Percentiles rank a stretch among this genome's conserved stretches.
Evolutionary conservation across 2,329 filamentous ascomycete genomes (phyloP).

Genomic region (Cryphonectria japonica): DNA sequence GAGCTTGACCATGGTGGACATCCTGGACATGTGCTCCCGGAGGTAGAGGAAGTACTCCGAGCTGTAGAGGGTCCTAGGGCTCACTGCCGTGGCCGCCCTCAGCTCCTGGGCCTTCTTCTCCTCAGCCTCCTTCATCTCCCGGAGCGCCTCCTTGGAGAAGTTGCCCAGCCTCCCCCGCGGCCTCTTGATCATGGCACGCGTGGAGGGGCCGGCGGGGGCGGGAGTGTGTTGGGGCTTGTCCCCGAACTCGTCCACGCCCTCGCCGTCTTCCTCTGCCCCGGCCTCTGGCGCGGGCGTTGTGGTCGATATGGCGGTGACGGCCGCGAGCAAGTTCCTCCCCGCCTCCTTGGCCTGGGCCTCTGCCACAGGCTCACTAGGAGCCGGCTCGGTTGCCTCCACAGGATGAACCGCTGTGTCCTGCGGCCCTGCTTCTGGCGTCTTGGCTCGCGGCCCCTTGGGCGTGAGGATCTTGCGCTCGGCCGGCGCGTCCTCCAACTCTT

Average conservation of each 20-base stretch:
- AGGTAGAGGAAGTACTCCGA: constrained; percentile 2
- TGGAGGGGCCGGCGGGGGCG: neutral
- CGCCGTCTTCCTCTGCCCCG: neutral
- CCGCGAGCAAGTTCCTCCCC: neutral
- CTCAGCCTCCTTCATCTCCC: neutral
- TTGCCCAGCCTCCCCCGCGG: neutral
- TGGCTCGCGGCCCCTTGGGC: neutral
- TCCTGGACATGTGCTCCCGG: neutral
- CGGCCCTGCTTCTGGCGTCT: too few relatives aligned
- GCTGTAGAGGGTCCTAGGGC: neutral
- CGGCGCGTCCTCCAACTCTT: neutral
- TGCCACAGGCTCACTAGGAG: neutral
- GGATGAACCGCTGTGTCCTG: neutral
- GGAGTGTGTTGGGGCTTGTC: neutral
- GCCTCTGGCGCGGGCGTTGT: neutral
- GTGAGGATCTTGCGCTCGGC: neutral
- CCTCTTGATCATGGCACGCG: neutral
- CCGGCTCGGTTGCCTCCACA: neutral
- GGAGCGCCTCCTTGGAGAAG: neutral
- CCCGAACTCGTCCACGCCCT: neutral
- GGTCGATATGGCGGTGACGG: neutral
- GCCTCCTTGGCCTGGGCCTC: neutral
- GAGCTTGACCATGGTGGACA: neutral
- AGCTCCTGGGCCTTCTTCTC: neutral
- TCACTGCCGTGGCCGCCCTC: neutral